Percentiles rank a stretch among this genome's conserved stretches.
Conservation (phyloP, 176 grass and related monocot species). For the Metroxylon sagu region DNA sequence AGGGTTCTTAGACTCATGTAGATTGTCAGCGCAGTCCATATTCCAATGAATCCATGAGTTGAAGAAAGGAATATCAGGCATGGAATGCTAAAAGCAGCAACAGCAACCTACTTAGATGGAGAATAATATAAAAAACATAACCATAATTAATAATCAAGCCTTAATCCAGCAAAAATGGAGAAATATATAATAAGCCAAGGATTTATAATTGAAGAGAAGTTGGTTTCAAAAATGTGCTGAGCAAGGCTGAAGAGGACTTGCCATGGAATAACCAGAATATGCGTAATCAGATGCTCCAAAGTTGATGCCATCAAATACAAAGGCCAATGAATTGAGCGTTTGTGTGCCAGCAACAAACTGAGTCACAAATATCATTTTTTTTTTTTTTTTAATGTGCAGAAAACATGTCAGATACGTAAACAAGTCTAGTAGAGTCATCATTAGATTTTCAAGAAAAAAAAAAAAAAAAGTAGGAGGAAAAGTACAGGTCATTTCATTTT, state of each 20-base stretch:
- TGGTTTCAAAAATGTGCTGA: not conserved
- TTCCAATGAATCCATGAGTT: slow-evolving; percentile 46
- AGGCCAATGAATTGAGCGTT: slow-evolving; percentile 61
- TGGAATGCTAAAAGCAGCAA: slow-evolving; percentile 46
- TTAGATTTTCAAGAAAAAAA: too few species aligned
- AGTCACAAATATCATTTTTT: slow-evolving; percentile 4
- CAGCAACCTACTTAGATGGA: slow-evolving; percentile 26
- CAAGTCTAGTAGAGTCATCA: too few species aligned
- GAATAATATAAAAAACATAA: not conserved
- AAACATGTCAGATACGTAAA: not conserved
- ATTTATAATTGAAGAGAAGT: slow-evolving; percentile 1
- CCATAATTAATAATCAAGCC: not conserved
- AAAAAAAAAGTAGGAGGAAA: too few species aligned
- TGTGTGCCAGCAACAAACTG: slow-evolving; percentile 65
- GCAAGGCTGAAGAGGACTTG: not conserved
- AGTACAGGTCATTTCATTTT: too few species aligned
- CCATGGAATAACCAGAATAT: slow-evolving; percentile 66
- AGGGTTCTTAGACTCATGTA: slow-evolving; percentile 54
- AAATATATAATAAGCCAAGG: too few species aligned
- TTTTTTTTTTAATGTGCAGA: not conserved
- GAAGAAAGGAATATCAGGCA: slow-evolving; percentile 40
- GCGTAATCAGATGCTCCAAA: slow-evolving; percentile 67
- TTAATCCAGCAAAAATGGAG: too few species aligned
- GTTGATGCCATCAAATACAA: slow-evolving; percentile 69
- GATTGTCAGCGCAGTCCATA: slow-evolving; percentile 52